Base-by-base conservation (phyloP, 2,329 filamentous ascomycete species). In the Monosporascus sp. region DNA sequence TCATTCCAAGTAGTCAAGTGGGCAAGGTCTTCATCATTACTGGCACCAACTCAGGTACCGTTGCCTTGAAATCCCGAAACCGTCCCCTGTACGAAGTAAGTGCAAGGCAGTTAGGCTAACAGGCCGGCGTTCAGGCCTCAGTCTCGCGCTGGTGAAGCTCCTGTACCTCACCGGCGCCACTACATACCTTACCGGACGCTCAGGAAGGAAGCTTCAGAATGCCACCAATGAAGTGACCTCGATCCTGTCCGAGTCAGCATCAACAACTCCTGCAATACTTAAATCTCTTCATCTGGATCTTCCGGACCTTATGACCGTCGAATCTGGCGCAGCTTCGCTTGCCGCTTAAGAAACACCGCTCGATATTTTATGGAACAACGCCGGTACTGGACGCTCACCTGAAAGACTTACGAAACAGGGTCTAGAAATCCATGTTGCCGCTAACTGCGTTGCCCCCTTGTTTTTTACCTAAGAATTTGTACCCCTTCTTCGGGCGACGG, bases 1-100 rank as follows among this genome's bases (percentile, higher is more conserved):
- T 27, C 26, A 7, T 27, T 27, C 26, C 26, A 27, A 7, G 26
- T 27, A 27, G 26, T 27, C 26, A 27, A 27, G 7, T 27, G 26
- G 26, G 26, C 7, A 27, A 69, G 1, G 19, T 58, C 22, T 56
- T 53, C 43, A 56, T 56, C 8, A 22, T 56, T 40, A 56, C 53
- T 2, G 51, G 51, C 5, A 48, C 50, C 4, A 56, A 53, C 36
- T 56, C 53, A 11, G 50, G 53, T 9, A 47, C 26, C 8, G 26
- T 9, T 8, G 26, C 26, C 7, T 9, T 27, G 26, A 9, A 27
- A 27, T n/a, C 7, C 26, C 7, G 26, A 27, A 27, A 27, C 26
- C 7, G 26, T 27, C 26, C 26, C 8, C 26, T 27, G 26, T 27
- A 27, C 26, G 26, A n/a, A n/a, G n/a, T n/a, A n/a, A n/a, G n/a